phyloP scores from a whole-genome alignment of 2,329 filamentous ascomycete species.

The Byssochlamys sp. region DNA sequence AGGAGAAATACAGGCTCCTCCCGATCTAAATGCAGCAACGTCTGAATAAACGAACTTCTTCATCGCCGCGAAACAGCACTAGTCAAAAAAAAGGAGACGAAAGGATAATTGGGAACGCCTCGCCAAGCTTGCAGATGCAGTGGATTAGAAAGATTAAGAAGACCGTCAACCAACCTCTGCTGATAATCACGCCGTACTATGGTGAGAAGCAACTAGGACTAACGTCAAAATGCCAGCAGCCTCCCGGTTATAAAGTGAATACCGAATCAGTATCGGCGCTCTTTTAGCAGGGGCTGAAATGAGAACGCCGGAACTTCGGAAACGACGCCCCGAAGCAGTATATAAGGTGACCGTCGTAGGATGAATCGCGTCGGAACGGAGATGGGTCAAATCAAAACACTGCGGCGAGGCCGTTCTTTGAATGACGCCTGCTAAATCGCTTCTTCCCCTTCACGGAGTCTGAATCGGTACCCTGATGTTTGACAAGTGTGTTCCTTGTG shows the following conservation, averaged over 20 bases:
- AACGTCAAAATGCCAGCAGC: neutral
- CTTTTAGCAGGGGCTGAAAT: neutral
- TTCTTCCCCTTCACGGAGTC: conserved; percentile 52
- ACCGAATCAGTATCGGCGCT: neutral
- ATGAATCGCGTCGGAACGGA: neutral
- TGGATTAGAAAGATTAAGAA: neutral
- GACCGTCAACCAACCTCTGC: neutral
- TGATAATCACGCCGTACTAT: neutral
- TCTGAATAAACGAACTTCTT: conserved; percentile 12
- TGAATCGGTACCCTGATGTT: conserved; percentile 36
- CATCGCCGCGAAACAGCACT: conserved; percentile 16
- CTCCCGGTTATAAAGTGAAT: neutral
- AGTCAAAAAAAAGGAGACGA: conserved; percentile 12
- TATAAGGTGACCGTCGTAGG: neutral
- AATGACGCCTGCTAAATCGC: conserved; percentile 82
- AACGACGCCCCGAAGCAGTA: neutral
- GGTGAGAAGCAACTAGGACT: neutral
- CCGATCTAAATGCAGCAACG: conserved; percentile 22
- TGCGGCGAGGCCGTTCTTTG: conserved; percentile 83
- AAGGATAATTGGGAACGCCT: conserved; percentile 9
- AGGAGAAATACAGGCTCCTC: conserved; percentile 19
- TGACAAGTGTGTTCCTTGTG: conserved; percentile 37
- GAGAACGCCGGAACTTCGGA: neutral
- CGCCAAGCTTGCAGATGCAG: conserved; percentile 8
- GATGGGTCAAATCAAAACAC: conserved; percentile 53